Evolutionary conservation across 2,329 filamentous ascomycete genomes (phyloP).

Genomic region (Harringtonia aguacate): DNA sequence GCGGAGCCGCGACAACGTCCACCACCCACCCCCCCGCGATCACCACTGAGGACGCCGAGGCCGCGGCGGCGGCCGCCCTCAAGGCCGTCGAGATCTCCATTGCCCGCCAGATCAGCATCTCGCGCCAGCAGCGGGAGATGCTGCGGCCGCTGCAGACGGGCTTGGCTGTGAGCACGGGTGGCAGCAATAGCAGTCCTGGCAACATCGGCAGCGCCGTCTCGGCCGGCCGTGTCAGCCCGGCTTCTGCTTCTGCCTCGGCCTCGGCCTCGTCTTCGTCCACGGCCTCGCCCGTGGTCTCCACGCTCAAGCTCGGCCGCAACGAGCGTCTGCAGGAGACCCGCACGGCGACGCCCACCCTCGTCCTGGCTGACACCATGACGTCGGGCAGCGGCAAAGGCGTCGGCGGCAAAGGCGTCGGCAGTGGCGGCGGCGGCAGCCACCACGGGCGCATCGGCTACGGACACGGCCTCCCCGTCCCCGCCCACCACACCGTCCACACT

Average conservation of each 20-base stretch:
- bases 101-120: conserved; percentile 56
- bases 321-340: conserved; percentile 28
- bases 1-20: conserved; percentile 3
- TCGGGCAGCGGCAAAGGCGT: background rate
- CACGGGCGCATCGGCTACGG: conserved; percentile 4
- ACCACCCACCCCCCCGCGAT: background rate
- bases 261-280: background rate
- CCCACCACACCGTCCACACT: too few species aligned
- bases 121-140: conserved; percentile 48
- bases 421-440: background rate
- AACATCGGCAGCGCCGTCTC: conserved; percentile 4
- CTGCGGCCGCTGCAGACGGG: conserved; percentile 39
- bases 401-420: background rate
- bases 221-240: too few species aligned
- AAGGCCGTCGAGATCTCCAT: conserved; percentile 56
- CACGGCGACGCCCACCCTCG: conserved; percentile 33
- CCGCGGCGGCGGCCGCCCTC: conserved; percentile 26
- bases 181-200: background rate
- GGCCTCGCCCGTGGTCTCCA: conserved; percentile 6
- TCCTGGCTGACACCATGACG: conserved; percentile 20
- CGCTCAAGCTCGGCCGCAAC: conserved; percentile 17
- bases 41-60: conserved; percentile 2
- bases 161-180: conserved; percentile 8
- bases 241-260: background rate
- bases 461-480: too few species aligned